These are phyloP conservation scores for Hemileia vastatrix DNA, from an alignment of 1,284 basidiomycete species.

Conservation along the genomic window DNA sequence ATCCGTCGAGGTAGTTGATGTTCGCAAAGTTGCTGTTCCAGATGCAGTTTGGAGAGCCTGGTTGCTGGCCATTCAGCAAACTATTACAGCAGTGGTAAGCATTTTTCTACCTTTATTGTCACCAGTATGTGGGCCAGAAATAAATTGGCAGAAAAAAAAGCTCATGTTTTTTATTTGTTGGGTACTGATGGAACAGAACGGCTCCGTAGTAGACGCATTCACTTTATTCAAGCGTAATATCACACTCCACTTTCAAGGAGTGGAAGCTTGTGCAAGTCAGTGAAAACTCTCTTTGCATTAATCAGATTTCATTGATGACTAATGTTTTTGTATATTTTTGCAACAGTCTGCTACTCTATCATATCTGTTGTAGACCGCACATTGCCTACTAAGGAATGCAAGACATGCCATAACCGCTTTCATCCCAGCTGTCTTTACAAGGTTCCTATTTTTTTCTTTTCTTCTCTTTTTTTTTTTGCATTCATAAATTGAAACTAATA, in stretches of 20 bases:
- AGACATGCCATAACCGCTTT: conserved; percentile 68
- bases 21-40: conserved; percentile 73
- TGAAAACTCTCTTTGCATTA: conserved; percentile 48
- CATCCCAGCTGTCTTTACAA: conserved; percentile 87
- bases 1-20: conserved; percentile 75
- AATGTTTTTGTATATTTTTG: not conserved
- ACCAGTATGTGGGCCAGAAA: not conserved
- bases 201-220: conserved; percentile 82
- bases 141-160: not conserved
- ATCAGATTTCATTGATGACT: not conserved
- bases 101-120: not conserved
- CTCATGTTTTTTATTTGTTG: not conserved
- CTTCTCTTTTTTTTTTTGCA: conserved; percentile 2
- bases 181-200: conserved; percentile 55
- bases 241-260: conserved; percentile 78
- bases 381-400: conserved; percentile 83
- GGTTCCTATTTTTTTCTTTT: conserved; percentile 46
- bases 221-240: conserved; percentile 91
- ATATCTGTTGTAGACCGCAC: conserved; percentile 82
- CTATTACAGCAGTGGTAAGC: conserved; percentile 71
- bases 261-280: conserved; percentile 77
- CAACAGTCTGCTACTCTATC: conserved; percentile 55
- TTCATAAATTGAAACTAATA: not conserved
- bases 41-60: conserved; percentile 88
- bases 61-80: conserved; percentile 86